phyloP scores from a whole-genome alignment of 169 alveolate species.

The Eimeria falciformis region DNA sequence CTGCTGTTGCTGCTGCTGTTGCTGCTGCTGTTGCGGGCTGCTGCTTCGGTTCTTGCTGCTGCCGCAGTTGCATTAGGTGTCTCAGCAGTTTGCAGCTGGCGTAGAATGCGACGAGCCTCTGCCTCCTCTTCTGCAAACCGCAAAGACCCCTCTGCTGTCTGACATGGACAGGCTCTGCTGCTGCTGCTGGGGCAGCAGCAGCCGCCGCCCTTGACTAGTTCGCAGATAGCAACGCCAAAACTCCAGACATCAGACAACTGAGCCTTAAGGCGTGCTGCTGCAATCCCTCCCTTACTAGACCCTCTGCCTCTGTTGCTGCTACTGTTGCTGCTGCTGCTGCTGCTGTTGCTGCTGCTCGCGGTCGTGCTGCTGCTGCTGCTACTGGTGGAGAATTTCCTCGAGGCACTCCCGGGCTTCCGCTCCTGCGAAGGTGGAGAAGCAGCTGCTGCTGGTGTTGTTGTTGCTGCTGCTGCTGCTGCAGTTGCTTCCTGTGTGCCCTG shows the following conservation, averaged over 20 bases:
- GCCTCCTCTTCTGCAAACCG: not conserved
- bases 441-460: not conserved
- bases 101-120: conserved; percentile 9
- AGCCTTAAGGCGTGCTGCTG: not conserved
- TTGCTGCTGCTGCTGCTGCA: conserved; percentile 39
- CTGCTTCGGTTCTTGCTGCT: not conserved
- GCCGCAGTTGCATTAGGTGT: not conserved
- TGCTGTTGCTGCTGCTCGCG: conserved; percentile 28
- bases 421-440: not conserved
- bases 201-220: conserved; percentile 71
- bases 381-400: not conserved
- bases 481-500: not conserved
- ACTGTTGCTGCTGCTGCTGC: conserved; percentile 57
- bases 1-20: not conserved
- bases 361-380: conserved; percentile 20
- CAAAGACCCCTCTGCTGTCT: not conserved
- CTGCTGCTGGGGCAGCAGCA: conserved; percentile 44
- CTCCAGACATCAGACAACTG: conserved; percentile 63
- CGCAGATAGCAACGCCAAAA: conserved; percentile 60
- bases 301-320: not conserved
- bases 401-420: not conserved
- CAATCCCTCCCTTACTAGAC: not conserved
- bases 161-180: not conserved
- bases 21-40: not conserved
- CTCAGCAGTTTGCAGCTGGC: not conserved